Conservation (phyloP, 108 stramenopile genomes). For the Bacterosira constricta region DNA sequence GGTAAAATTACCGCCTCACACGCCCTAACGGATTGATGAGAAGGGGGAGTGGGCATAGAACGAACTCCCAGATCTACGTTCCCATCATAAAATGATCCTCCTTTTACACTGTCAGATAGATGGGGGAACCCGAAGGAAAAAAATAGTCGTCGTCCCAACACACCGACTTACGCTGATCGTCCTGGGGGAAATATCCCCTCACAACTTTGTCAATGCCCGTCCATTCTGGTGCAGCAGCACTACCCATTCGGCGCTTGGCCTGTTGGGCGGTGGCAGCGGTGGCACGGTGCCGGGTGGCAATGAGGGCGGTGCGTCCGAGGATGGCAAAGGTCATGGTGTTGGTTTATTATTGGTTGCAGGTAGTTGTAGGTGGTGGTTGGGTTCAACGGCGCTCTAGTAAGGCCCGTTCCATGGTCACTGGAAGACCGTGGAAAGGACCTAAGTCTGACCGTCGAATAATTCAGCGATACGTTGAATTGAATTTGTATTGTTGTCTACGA, state of each 20-base stretch:
- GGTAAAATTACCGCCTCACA: too few species aligned
- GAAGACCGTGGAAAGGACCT: too few species aligned
- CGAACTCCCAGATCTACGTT: too few species aligned
- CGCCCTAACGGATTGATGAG: too few species aligned
- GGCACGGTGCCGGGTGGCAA: constrained; percentile 57
- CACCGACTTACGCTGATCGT: constrained; percentile 77
- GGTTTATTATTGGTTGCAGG: too few species aligned
- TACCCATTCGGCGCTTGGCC: constrained; percentile 71
- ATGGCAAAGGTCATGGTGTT: constrained; percentile 40
- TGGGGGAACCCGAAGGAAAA: not conserved
- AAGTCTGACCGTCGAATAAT: too few species aligned
- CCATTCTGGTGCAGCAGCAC: constrained; percentile 74
- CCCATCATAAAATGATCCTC: not conserved
- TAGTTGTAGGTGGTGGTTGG: too few species aligned
- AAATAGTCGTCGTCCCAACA: not conserved
- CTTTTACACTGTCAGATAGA: not conserved
- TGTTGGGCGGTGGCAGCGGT: constrained; percentile 42
- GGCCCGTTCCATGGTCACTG: too few species aligned
- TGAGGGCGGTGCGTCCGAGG: constrained; percentile 51
- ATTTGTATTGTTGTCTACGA: too few species aligned
- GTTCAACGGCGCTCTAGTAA: too few species aligned
- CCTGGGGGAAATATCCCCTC: constrained; percentile 75
- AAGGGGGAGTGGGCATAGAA: not conserved
- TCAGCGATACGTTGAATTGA: too few species aligned
- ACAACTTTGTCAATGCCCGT: constrained; percentile 87